Conservation (phyloP, 805 yeast genomes). For the Priceomyces fermenticarens region DNA sequence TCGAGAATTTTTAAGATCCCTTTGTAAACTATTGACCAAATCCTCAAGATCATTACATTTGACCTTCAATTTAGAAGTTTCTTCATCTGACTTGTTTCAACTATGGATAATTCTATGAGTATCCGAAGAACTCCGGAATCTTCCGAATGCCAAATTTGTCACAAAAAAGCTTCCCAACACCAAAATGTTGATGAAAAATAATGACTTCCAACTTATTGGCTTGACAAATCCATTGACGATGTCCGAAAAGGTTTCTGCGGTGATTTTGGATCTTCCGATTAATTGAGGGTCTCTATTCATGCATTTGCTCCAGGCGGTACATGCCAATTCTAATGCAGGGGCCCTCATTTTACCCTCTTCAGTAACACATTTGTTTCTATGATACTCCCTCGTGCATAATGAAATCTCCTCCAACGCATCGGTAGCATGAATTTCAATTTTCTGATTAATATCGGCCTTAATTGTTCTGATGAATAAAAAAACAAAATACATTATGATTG, state of each 20-base stretch:
- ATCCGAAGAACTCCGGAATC: slow-evolving; percentile 19
- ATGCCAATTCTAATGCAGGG: slow-evolving; percentile 69
- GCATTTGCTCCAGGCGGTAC: slow-evolving; percentile 77
- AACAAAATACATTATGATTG: slow-evolving; percentile 50
- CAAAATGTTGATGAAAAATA: slow-evolving; percentile 45
- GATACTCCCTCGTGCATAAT: slow-evolving; percentile 65
- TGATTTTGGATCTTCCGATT: slow-evolving; percentile 65
- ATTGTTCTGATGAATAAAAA: slow-evolving; percentile 54
- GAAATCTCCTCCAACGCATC: slow-evolving; percentile 64
- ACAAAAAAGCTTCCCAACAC: slow-evolving; percentile 51
- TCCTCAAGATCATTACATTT: neutral
- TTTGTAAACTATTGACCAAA: too few relatives aligned
- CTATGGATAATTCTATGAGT: too few relatives aligned
- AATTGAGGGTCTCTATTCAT: slow-evolving; percentile 73
- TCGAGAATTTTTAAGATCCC: too few relatives aligned
- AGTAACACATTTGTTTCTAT: slow-evolving; percentile 68
- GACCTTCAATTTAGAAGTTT: too few relatives aligned
- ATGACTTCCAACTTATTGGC: slow-evolving; percentile 68
- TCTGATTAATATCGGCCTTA: slow-evolving; percentile 65
- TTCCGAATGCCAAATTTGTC: slow-evolving; percentile 50
- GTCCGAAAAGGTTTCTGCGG: slow-evolving; percentile 82
- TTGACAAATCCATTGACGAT: slow-evolving; percentile 72
- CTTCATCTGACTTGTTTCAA: too few relatives aligned
- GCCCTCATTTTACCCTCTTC: slow-evolving; percentile 46
- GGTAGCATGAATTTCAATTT: slow-evolving; percentile 59